Evolutionary conservation across 2,329 filamentous ascomycete species (phyloP).

Genomic region (Periconia sp.): DNA sequence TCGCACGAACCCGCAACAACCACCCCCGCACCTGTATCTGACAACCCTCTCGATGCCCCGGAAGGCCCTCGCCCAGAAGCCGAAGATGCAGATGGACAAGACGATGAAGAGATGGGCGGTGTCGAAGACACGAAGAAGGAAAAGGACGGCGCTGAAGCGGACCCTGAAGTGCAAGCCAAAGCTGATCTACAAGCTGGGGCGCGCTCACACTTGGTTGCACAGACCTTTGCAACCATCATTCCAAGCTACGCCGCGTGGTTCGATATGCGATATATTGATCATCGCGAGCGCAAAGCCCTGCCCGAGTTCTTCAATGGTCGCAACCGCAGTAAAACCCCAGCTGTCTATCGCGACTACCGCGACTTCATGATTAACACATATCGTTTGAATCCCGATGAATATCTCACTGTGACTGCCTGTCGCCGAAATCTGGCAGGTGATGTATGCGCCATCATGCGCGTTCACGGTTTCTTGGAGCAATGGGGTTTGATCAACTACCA

Average conservation of each 20-base stretch:
- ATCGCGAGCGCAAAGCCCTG: slow-evolving; percentile 89
- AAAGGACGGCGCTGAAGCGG: slow-evolving; percentile 36
- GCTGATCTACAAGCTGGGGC: slow-evolving; percentile 81
- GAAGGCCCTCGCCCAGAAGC: slow-evolving; percentile 60
- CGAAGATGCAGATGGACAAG: slow-evolving; percentile 61
- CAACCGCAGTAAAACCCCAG: slow-evolving; percentile 95
- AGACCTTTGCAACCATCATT: slow-evolving; percentile 93
- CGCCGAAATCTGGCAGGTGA: slow-evolving; percentile 93
- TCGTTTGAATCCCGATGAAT: slow-evolving; percentile 91
- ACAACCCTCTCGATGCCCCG: slow-evolving; percentile 71
- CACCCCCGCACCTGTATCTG: slow-evolving; percentile 57
- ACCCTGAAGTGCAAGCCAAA: slow-evolving; percentile 67
- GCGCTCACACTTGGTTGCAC: slow-evolving; percentile 86
- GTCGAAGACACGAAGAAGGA: slow-evolving; percentile 43
- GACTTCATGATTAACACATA: slow-evolving; percentile 99
- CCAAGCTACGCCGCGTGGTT: slow-evolving; percentile 99
- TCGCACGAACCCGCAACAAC: slow-evolving; percentile 59
- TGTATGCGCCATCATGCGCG: slow-evolving; percentile 98
- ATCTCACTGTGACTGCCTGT: slow-evolving; percentile 95
- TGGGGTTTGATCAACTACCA: slow-evolving; percentile 99
- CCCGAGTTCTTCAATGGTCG: slow-evolving; percentile 98
- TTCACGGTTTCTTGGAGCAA: slow-evolving; percentile 96
- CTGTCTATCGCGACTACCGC: slow-evolving; percentile 97
- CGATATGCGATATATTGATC: slow-evolving; percentile 91
- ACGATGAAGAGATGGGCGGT: slow-evolving; percentile 70